Conservation (phyloP, 2,329 filamentous ascomycete species). For the Alternaria ethzedia region DNA sequence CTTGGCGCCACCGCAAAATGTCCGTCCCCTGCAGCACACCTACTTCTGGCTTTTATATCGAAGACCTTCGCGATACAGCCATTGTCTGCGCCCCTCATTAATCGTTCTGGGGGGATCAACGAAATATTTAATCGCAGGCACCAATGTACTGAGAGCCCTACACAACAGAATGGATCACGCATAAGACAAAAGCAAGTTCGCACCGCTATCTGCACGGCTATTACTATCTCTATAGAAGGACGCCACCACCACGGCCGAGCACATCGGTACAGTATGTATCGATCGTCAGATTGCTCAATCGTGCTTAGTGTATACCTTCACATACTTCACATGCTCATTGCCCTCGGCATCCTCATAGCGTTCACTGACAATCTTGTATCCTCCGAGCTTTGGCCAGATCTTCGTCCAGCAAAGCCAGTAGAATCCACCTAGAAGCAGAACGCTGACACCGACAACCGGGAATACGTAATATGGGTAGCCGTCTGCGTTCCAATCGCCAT, state of each 20-base stretch:
- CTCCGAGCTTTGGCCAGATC: conserved; percentile 33
- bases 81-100: too few relatives aligned
- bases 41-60: background rate
- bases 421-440: conserved; percentile 46
- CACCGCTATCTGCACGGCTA: background rate
- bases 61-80: too few relatives aligned
- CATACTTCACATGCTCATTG: conserved; percentile 40
- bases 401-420: conserved; percentile 43
- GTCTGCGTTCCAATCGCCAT: conserved; percentile 50
- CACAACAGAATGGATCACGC: background rate
- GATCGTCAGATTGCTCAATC: background rate
- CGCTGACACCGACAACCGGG: conserved; percentile 51
- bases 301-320: conserved; percentile 41
- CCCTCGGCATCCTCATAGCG: conserved; percentile 37
- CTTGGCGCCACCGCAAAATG: background rate
- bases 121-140: too few relatives aligned
- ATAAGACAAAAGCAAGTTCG: background rate
- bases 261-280: background rate
- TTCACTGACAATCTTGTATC: conserved; percentile 41
- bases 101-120: too few relatives aligned
- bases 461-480: conserved; percentile 55
- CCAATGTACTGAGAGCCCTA: too few relatives aligned
- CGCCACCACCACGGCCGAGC: background rate
- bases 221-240: background rate
- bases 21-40: background rate